These are phyloP conservation scores for Metroxylon sagu DNA, from an alignment of 176 grass and related monocot species.

Conservation along the genomic window DNA sequence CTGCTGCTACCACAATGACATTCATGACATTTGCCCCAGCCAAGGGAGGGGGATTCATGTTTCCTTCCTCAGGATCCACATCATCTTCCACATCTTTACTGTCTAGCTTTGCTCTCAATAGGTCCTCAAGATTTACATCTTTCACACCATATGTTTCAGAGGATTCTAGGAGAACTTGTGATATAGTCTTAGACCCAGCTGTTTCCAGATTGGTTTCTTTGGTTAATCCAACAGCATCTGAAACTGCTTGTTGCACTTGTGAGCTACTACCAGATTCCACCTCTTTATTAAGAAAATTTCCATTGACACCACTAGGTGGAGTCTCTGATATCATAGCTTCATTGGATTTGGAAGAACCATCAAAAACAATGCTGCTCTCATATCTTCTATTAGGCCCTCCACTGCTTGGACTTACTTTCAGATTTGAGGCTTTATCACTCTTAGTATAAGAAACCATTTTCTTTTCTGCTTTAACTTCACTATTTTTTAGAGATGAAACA, in stretches of 20 bases:
- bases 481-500: neutral
- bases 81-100: constrained; percentile 20
- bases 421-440: constrained; percentile 1
- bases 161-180: neutral
- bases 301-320: neutral
- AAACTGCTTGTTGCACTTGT: neutral
- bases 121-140: neutral
- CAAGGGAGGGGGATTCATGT: constrained; percentile 34
- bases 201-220: neutral
- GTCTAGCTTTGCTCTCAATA: neutral
- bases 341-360: neutral
- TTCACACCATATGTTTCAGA: neutral
- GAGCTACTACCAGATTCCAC: neutral
- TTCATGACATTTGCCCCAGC: constrained; percentile 95
- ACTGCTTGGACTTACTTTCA: neutral
- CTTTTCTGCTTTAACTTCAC: neutral
- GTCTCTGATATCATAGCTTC: neutral
- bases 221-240: neutral
- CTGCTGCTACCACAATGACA: constrained; percentile 72
- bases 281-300: neutral
- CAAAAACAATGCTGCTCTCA: neutral
- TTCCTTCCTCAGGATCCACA: constrained; percentile 19
- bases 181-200: neutral
- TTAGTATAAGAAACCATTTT: neutral
- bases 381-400: neutral